A percentile compares a stretch with the other conserved stretches of the same genome.
phyloP scores from a whole-genome alignment of 1,284 basidiomycete genomes.

The Tilletia walkeri region DNA sequence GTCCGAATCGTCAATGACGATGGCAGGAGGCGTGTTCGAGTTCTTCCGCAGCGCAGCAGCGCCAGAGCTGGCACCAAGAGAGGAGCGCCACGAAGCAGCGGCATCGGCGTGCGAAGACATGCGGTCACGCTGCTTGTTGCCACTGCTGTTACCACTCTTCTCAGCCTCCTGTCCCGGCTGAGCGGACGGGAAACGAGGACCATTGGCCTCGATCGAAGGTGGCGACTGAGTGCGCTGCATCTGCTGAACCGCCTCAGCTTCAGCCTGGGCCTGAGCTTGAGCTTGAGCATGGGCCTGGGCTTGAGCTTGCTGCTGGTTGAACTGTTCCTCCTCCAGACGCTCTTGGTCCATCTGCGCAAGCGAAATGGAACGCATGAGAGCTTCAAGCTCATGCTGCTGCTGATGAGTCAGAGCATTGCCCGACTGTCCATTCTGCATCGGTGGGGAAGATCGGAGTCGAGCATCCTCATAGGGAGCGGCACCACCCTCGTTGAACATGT shows the following conservation, averaged over 20 bases:
- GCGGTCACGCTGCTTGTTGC: conserved; percentile 13
- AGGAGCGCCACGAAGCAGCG: conserved; percentile 36
- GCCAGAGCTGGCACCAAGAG: conserved; percentile 14
- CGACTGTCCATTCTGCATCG: not conserved
- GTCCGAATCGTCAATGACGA: conserved; percentile 45
- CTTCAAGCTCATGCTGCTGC: conserved; percentile 16
- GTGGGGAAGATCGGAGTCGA: conserved; percentile 5
- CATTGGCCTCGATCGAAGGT: not conserved
- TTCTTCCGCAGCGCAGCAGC: conserved; percentile 12
- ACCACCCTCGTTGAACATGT: conserved; percentile 23
- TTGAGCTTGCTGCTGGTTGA: no score
- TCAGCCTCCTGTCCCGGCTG: not conserved
- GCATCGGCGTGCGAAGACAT: conserved; percentile 27
- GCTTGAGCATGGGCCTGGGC: no score
- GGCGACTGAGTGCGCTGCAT: conserved; percentile 5
- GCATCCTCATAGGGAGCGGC: conserved; percentile 7
- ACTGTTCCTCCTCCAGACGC: not conserved
- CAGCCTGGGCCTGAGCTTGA: no score
- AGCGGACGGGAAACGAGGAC: not conserved
- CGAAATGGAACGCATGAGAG: not conserved
- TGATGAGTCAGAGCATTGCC: conserved; percentile 13
- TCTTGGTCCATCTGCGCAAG: not conserved
- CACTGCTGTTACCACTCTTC: not conserved
- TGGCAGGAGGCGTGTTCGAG: conserved; percentile 36
- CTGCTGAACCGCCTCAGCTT: not conserved